Conservation (phyloP, 1,284 basidiomycete species). For the Xanthoconium separans region DNA sequence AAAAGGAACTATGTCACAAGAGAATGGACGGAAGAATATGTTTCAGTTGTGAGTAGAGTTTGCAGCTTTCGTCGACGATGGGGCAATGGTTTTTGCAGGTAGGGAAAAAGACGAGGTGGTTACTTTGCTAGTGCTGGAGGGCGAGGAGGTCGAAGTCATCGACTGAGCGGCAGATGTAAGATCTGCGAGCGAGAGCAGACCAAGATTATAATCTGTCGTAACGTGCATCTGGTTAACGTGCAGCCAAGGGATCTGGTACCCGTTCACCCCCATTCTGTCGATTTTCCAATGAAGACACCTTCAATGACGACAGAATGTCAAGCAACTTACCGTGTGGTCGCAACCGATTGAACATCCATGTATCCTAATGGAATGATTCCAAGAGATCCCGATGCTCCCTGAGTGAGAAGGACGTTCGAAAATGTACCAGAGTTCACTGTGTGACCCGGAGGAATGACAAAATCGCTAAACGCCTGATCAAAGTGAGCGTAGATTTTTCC, state of each 20-base stretch:
- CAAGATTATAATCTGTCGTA: constrained; percentile 41
- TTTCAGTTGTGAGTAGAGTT: constrained; percentile 8
- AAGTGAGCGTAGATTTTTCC: constrained; percentile 59
- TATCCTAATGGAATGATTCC: constrained; percentile 51
- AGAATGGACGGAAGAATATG: neutral
- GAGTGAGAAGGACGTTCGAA: constrained; percentile 52
- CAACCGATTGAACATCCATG: constrained; percentile 52
- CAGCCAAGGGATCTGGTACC: constrained; percentile 60
- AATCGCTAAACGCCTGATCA: constrained; percentile 49
- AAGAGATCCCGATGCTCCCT: constrained; percentile 55
- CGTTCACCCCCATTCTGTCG: constrained; percentile 42
- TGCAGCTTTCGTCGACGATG: neutral
- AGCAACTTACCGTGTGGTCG: constrained; percentile 42
- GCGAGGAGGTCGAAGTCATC: constrained; percentile 4
- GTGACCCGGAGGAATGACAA: constrained; percentile 54
- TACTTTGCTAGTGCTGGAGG: neutral
- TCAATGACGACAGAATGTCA: neutral
- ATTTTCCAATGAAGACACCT: neutral
- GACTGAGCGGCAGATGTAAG: constrained; percentile 20
- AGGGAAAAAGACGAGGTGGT: neutral
- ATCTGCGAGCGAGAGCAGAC: constrained; percentile 19
- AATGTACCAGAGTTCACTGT: constrained; percentile 58
- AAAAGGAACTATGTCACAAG: neutral
- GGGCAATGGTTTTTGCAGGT: neutral
- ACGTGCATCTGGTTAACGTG: constrained; percentile 49